These are phyloP conservation scores for Chlamydomonas sp. DNA, from an alignment of 139 green algal species.

Conservation along the genomic window DNA sequence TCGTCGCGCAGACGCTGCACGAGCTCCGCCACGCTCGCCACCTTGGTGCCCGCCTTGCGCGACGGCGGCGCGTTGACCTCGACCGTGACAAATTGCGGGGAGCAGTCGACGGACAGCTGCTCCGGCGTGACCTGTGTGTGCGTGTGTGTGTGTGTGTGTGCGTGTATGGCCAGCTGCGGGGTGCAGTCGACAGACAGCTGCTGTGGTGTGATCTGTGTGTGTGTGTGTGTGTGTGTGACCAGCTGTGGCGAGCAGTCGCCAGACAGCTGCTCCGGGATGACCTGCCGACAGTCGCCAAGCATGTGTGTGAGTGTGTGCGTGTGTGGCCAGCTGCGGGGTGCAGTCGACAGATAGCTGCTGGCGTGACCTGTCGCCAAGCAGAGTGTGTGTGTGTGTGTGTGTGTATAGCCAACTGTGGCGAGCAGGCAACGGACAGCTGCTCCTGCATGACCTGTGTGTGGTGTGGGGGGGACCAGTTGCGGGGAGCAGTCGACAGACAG, in stretches of 20 bases:
- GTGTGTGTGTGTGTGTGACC: conserved; percentile 6
- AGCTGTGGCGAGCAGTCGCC: too few species aligned
- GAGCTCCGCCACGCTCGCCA: conserved; percentile 8
- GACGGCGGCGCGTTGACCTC: not conserved
- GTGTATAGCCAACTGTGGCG: not conserved
- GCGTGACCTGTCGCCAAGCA: too few species aligned
- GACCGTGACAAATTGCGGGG: conserved; percentile 4
- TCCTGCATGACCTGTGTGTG: too few species aligned
- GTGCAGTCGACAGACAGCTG: not conserved
- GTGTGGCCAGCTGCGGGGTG: too few species aligned
- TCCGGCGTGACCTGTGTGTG: conserved; percentile 5
- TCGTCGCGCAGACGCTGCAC: not conserved
- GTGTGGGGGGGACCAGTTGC: not conserved
- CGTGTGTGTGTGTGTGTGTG: conserved; percentile 10
- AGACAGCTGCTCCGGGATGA: too few species aligned
- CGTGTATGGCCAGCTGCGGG: not conserved
- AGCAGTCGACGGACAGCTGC: not conserved
- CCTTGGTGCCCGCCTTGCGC: not conserved
- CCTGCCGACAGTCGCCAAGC: too few species aligned
- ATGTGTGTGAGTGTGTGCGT: too few species aligned
- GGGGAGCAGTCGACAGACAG: not conserved
- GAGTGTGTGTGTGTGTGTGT: conserved; percentile 2
- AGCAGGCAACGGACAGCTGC: not conserved
- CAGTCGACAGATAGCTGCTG: too few species aligned
- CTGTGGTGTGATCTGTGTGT: not conserved